Conservation (phyloP, 2,329 filamentous ascomycete species). For the Ascosphaera pollenicola region DNA sequence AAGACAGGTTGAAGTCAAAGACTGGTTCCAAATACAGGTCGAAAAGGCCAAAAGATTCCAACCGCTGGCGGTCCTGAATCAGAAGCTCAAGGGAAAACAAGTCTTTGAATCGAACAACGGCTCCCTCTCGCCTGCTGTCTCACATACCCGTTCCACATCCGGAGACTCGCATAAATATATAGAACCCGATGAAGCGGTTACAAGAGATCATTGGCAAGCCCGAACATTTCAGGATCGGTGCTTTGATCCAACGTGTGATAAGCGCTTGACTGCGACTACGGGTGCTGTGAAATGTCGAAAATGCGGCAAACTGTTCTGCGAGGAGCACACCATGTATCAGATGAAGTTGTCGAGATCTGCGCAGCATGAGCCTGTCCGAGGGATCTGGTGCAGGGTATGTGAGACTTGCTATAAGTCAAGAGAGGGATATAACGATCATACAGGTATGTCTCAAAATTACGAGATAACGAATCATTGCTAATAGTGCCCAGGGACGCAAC, state of each 20-base stretch:
- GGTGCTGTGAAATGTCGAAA: constrained; percentile 83
- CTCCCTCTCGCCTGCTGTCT: constrained; percentile 19
- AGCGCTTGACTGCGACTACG: constrained; percentile 53
- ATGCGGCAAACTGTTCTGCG: constrained; percentile 84
- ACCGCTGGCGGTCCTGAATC: constrained; percentile 72
- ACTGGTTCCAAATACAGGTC: constrained; percentile 92
- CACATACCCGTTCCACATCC: constrained; percentile 10
- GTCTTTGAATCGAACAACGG: constrained; percentile 86
- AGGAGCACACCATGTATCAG: constrained; percentile 98
- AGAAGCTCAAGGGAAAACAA: constrained; percentile 78
- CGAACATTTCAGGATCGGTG: constrained; percentile 54
- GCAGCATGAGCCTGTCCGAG: constrained; percentile 69
- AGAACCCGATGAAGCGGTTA: constrained; percentile 82
- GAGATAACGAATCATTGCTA: not conserved
- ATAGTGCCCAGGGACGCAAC: constrained; percentile 29
- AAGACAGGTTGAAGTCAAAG: constrained; percentile 84
- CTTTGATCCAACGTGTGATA: constrained; percentile 69
- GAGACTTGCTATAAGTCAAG: constrained; percentile 99
- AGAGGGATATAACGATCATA: constrained; percentile 83
- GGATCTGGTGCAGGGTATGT: constrained; percentile 85
- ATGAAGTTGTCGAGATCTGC: constrained; percentile 90
- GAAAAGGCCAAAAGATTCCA: constrained; percentile 85
- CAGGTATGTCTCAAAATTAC: constrained; percentile 20
- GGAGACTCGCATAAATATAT: constrained; percentile 5
- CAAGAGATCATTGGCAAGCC: constrained; percentile 71